Conservation (phyloP, 108 stramenopile genomes). For the Discostella stelligeroides region DNA sequence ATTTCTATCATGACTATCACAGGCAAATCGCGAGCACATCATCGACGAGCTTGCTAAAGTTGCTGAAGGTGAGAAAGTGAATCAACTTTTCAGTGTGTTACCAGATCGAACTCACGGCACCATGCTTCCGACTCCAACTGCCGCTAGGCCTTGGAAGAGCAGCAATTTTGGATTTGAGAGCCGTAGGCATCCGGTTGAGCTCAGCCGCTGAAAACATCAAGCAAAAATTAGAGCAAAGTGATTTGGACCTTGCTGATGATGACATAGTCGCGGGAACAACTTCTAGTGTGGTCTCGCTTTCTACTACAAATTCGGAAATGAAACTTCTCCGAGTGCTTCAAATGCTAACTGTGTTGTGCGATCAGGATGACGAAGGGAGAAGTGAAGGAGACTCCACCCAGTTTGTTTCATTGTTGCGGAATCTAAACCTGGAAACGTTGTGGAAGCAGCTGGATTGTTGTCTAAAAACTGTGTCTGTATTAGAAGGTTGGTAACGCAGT, state of each 20-base stretch:
- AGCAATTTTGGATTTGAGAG: conserved; percentile 74
- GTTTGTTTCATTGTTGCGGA: conserved; percentile 64
- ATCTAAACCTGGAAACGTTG: conserved; percentile 71
- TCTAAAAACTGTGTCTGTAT: conserved; percentile 77
- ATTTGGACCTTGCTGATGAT: conserved; percentile 13
- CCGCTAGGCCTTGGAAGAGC: conserved; percentile 72
- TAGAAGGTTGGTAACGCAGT: not conserved
- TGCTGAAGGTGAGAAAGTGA: conserved; percentile 5
- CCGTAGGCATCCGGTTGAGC: conserved; percentile 66
- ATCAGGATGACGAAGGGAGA: conserved; percentile 54
- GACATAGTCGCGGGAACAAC: conserved; percentile 46
- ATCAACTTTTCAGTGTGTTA: not conserved
- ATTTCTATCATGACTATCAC: not conserved
- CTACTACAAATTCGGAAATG: conserved; percentile 85
- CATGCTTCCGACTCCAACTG: conserved; percentile 53
- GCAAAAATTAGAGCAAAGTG: conserved; percentile 7
- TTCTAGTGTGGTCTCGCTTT: conserved; percentile 83
- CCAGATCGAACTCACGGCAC: not conserved
- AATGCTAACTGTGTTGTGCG: conserved; percentile 76
- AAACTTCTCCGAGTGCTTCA: conserved; percentile 91
- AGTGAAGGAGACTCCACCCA: conserved; percentile 53
- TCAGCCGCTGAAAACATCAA: conserved; percentile 41
- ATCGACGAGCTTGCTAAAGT: conserved; percentile 29
- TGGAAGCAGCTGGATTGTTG: conserved; percentile 84
- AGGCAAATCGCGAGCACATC: conserved; percentile 42